Evolutionary conservation across 1,139 yeast genomes (phyloP), one percentile per base, ranked within the genome.

Genomic region (Taphrina populina): DNA sequence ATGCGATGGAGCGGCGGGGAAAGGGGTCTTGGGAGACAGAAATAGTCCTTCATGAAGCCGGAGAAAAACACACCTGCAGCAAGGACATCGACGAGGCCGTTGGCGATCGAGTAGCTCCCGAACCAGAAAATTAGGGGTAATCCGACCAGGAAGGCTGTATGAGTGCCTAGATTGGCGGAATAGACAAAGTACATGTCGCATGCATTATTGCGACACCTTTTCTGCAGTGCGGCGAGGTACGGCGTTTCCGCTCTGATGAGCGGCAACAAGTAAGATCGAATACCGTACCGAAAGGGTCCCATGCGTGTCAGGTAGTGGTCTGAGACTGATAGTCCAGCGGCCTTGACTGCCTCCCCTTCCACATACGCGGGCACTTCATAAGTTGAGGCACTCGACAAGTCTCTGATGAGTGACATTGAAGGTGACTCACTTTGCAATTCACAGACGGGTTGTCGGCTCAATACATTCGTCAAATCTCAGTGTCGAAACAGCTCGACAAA

Each of bases 1-100:
- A 92, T 82, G 63, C 98, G 76, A 67, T 84, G 88, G 52, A 90
- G 71, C 0, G 98, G 98, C 1, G 98, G 98, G 1, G 95, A 84
- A 60, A 82, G 71, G 1, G 98, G 98, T 60, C 98, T 74, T 11
- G 98, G 98, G 54, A 92, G 73, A 68, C 97, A 92, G 64, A 88
- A 75, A 64, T 76, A 82, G 68, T 92, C 98, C 67, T 92, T 92
- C 57, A 85, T 70, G 59, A 75, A 76, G 2, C 97, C 97, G 1
- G 86, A 77, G 44, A 84, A 60, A 66, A 80, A 88, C 35, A 92
- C 92, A 1, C 98, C 96, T 56, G 84, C 73, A 0, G 96, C 97
- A 30, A 92, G 72, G 1, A 84, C 83, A 65, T 79, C 78, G 17
- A 90, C 84, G 64, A 88, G 73, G 64, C 57, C 67, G 58, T 95